Percentiles rank a stretch among this genome's conserved stretches.
phyloP scores from a whole-genome alignment of 768 basidiomycete species.

The Daedalea quercina region DNA sequence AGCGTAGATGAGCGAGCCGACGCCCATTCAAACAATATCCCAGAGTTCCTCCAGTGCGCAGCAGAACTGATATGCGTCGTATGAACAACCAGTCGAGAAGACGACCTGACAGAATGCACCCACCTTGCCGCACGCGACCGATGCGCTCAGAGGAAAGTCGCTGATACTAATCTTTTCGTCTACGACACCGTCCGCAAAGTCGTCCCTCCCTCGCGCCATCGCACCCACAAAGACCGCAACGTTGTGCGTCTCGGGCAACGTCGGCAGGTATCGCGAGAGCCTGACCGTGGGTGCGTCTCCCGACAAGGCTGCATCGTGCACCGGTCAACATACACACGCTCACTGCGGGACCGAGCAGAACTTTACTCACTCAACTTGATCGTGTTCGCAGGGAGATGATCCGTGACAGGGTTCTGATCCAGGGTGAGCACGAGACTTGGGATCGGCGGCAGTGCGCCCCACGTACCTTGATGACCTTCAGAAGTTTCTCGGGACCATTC shows the following conservation, averaged over 20 bases:
- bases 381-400: slow-evolving; percentile 93
- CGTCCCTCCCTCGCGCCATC: slow-evolving; percentile 94
- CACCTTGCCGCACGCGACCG: slow-evolving; percentile 96
- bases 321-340: background rate
- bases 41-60: slow-evolving; percentile 91
- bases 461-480: slow-evolving; percentile 91
- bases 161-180: slow-evolving; percentile 97
- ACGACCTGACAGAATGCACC: slow-evolving; percentile 18
- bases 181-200: slow-evolving; percentile 92
- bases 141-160: slow-evolving; percentile 87
- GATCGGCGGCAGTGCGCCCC: background rate
- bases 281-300: slow-evolving; percentile 82
- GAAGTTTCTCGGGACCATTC: slow-evolving; percentile 92
- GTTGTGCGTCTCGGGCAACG: slow-evolving; percentile 80
- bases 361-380: slow-evolving; percentile 81
- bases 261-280: slow-evolving; percentile 78
- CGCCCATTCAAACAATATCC: slow-evolving; percentile 66
- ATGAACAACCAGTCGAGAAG: slow-evolving; percentile 1
- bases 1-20: background rate
- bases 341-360: background rate
- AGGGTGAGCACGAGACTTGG: slow-evolving; percentile 7
- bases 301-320: slow-evolving; percentile 59
- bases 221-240: slow-evolving; percentile 96
- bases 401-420: slow-evolving; percentile 81
- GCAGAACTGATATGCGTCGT: slow-evolving; percentile 58